Evolutionary conservation across 2,329 filamentous ascomycete species (phyloP), one percentile per base, ranked within the genome.

Genomic region (Colletotrichum sp.): DNA sequence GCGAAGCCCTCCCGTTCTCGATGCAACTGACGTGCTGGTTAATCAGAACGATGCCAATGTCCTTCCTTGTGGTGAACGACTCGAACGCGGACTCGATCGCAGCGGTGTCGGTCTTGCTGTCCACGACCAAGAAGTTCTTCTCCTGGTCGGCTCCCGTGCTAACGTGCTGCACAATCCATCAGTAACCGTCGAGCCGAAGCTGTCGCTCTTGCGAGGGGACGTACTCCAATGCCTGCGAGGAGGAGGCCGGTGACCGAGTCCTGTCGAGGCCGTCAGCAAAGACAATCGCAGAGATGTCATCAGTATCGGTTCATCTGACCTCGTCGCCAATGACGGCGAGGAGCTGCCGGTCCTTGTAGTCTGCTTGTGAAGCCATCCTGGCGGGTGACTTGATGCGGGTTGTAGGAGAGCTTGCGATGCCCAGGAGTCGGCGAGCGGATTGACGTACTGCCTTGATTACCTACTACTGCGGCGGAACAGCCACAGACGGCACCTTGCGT

Each of bases 101-200:
- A 5, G 94, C 89, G 69, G 91, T 97, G 79, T 98, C 96, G 49
- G 96, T 99, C 90, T 99, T 99, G 84, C 87, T 89, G 86, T 99
- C 96, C 77, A 99, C 97, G 72, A 99, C 95, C 12, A 99, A 92
- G 88, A 98, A 99, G 90, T 99, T 99, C 89, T 98, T 98, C 84
- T 98, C 94, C 52, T 95, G 92, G 83, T 98, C 95, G 60, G 96
- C 95, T 8, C 95, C 94, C 70, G 94, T 90, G 18, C 96, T 98
- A 78, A 99, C 96, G 85, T 99, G 96, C 96, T 98, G 79, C 52
- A 30, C 10, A 80, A 73, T 30, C 8, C 65, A 39, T 66, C 28
- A 57, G 65, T 9, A 62, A 26, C 63, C 34, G 12, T 71, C 39
- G 52, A 59, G 13, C 8, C 62, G 55, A 39, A 60, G 26, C 57